A percentile compares a stretch with the other conserved stretches of the same genome.
Conservation (phyloP, 768 basidiomycete species). For the Mycena latifolia region DNA sequence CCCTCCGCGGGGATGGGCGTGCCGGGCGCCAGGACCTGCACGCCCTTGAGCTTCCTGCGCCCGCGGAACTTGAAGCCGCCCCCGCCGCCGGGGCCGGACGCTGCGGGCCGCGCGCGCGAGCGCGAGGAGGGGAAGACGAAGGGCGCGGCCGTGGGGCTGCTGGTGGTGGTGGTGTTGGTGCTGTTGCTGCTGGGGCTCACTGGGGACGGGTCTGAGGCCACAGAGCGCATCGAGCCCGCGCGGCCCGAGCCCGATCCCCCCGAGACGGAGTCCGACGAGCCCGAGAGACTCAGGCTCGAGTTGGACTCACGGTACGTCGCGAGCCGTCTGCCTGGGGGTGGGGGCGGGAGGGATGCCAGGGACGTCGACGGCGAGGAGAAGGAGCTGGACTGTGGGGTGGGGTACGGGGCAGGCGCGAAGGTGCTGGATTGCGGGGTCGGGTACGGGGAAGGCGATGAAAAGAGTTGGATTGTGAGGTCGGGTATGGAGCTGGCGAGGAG, state of each 20-base stretch:
- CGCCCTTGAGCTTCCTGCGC: slow-evolving; percentile 25
- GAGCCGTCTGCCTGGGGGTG: not conserved
- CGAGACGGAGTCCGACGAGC: slow-evolving; percentile 26
- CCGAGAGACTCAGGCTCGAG: not conserved
- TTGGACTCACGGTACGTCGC: slow-evolving; percentile 5
- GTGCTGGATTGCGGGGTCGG: too few species aligned
- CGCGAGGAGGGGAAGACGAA: slow-evolving; percentile 41
- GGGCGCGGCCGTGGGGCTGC: not conserved
- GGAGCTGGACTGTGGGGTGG: slow-evolving; percentile 7
- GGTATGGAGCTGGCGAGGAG: slow-evolving; percentile 16
- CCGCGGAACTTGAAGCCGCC: slow-evolving; percentile 31
- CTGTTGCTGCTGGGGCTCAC: too few species aligned
- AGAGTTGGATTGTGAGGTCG: slow-evolving; percentile 7
- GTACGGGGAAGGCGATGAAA: too few species aligned
- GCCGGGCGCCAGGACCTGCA: slow-evolving; percentile 16
- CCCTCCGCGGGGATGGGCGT: slow-evolving; percentile 23
- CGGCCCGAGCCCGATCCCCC: slow-evolving; percentile 13
- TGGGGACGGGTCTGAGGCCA: too few species aligned
- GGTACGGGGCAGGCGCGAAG: not conserved
- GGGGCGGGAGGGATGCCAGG: not conserved
- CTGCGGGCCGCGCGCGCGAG: slow-evolving; percentile 32
- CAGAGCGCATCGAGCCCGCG: too few species aligned
- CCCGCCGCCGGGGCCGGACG: not conserved
- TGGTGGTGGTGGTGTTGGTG: not conserved
- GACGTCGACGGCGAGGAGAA: slow-evolving; percentile 23